Evolutionary conservation across 2,329 filamentous ascomycete species (phyloP).

Genomic region (Fusarium nelsonii): DNA sequence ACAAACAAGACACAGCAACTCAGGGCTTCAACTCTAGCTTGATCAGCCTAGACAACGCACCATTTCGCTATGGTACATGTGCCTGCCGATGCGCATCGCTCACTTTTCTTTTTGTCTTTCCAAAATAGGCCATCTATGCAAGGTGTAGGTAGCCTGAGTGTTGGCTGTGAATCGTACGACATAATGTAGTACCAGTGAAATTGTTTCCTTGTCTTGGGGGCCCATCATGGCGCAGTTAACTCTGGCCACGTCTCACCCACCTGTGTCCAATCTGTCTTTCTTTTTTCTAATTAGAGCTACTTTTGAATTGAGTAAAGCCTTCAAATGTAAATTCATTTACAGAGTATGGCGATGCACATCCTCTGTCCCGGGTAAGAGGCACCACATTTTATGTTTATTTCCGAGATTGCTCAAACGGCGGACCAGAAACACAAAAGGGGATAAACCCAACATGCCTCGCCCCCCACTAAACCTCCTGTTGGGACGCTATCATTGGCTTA

Average conservation of each 20-base stretch:
- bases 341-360: not conserved
- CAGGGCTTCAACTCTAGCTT: too few species aligned
- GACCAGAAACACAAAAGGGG: conserved; percentile 5
- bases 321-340: not conserved
- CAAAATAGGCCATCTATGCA: not conserved
- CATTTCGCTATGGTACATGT: not conserved
- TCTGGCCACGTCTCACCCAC: not conserved
- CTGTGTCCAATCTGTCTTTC: not conserved
- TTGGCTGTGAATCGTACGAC: not conserved
- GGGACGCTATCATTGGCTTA: conserved; percentile 9
- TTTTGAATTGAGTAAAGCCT: not conserved
- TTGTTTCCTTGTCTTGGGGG: too few species aligned
- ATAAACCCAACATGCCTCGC: not conserved
- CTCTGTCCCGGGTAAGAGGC: not conserved
- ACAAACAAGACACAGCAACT: too few species aligned
- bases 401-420: conserved; percentile 26
- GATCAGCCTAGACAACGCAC: not conserved
- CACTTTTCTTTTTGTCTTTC: not conserved
- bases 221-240: not conserved
- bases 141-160: not conserved
- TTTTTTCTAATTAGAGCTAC: not conserved
- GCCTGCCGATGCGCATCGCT: not conserved
- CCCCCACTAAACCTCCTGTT: conserved; percentile 12
- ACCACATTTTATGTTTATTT: conserved; percentile 9
- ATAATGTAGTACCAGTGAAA: not conserved